Base-by-base conservation (phyloP, 2,329 filamentous ascomycete genomes). In the Raffaelea ambrosiae region DNA sequence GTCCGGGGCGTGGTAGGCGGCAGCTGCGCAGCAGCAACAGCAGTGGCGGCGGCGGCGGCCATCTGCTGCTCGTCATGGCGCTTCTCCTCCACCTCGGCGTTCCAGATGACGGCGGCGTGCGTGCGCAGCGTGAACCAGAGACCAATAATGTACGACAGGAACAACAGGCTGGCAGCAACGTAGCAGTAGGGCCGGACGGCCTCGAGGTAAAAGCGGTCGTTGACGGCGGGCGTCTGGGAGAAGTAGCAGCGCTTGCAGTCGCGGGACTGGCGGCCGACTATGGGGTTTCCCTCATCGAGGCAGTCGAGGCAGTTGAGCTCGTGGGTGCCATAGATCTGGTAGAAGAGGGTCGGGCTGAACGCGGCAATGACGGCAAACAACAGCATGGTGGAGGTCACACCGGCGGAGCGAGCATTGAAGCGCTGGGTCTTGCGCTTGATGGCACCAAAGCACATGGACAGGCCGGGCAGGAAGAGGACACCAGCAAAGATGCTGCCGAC, bases 391-490 rank as follows among this genome's bases (percentile, higher is more conserved):
- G 90, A 96, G 1, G 91, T 97, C 31, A 97, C 93, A 61, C 93
- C 89, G 26, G 93, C 93, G 31, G 91, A 97, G 60, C 84, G 88
- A 53, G 93, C 90, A 62, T 98, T 98, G 76, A 98, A 98, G 39
- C 93, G 84, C 63, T 98, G 93, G 1, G 93, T 98, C 70, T 98
- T 98, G 58, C 94, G 83, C 70, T 95, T 95, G 61, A 98, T 84
- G 18, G 94, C 94, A 40, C 93, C 93, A 60, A 96, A 98, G 66
- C 93, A 98, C 93, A 98, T 98, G 49, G 91, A 97, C 31, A 98
- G 65, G 2, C 93, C 93, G 0, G 93, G 93, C 41, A 98, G 74
- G 63, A 98, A 95, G 14, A 98, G 74, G 40, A 98, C 87, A 69
- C 93, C 93, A 4, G 91, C 91, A 63, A 98, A 96, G 52, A 98